These are phyloP conservation scores for Saccharomycopsis oosterbeekiorum DNA, from an alignment of 805 yeast species.

Conservation along the genomic window DNA sequence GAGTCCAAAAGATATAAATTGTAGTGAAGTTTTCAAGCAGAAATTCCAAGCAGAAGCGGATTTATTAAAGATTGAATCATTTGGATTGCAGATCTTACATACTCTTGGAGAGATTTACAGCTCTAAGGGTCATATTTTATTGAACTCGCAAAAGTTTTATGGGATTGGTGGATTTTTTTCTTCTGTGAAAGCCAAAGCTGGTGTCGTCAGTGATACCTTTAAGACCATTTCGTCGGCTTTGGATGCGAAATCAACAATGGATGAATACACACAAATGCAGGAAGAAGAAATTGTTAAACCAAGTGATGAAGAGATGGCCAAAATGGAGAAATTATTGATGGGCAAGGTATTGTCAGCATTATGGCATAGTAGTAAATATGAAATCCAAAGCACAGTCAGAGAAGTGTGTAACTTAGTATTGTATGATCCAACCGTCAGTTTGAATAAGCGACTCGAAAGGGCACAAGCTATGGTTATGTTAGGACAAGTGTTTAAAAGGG, in stretches of 20 bases:
- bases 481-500: slow-evolving; percentile 52
- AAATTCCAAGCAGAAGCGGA: slow-evolving; percentile 78
- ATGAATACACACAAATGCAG: slow-evolving; percentile 60
- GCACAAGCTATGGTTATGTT: slow-evolving; percentile 54
- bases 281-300: slow-evolving; percentile 38
- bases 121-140: slow-evolving; percentile 52
- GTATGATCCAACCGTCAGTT: slow-evolving; percentile 43
- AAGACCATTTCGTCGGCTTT: slow-evolving; percentile 62
- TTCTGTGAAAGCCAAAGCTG: slow-evolving; percentile 63
- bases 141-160: slow-evolving; percentile 49
- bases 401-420: slow-evolving; percentile 60
- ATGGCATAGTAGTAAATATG: slow-evolving; percentile 75
- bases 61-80: slow-evolving; percentile 68
- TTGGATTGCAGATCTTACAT: slow-evolving; percentile 74
- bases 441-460: slow-evolving; percentile 40
- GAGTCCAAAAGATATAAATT: slow-evolving; percentile 52
- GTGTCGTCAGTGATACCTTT: slow-evolving; percentile 62
- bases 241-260: slow-evolving; percentile 73
- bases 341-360: slow-evolving; percentile 79
- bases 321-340: slow-evolving; percentile 62
- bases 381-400: slow-evolving; percentile 62
- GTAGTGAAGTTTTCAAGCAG: slow-evolving; percentile 50
- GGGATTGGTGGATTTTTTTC: slow-evolving; percentile 69
- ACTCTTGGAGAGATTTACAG: slow-evolving; percentile 62
- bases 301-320: slow-evolving; percentile 55